Base-by-base conservation (phyloP, 192 early-diverging fungal genomes). In the Entomortierella parvispora region DNA sequence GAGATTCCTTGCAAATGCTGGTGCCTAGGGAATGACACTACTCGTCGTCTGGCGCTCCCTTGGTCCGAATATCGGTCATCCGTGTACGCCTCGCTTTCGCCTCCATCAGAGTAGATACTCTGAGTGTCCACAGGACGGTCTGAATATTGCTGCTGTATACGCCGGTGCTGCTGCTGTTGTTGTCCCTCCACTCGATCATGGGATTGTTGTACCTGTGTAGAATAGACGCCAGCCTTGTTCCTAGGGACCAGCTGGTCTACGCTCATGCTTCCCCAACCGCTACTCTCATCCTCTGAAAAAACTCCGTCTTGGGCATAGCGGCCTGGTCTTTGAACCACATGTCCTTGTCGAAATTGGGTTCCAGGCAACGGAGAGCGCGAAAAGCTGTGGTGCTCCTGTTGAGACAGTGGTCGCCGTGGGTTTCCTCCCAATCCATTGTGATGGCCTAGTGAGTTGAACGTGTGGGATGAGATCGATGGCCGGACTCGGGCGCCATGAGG, bases 201-300 rank as follows among this genome's bases (percentile, higher is more conserved):
- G 15, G 62, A 33, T 22, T 62, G 59, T 25, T 62, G 59, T 20
- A 57, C 48, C 9, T 51, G 51, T 17, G 46, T 7, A 1, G 68
- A 23, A 50, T 62, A 50, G 6, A 52, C 23, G 9, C 53, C 54
- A 8, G 18, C 34, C 33, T 33, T 47, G 43, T 58, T 46, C 29
- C 49, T 37, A 10, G 31, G 59, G 1, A 51, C 20, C 18, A 34
- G 33, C 17, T 40, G 44, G 15, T 43, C 14, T 42, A 28, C 20
- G 34, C 59, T 26, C 29, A 42, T 40, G 22, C 44, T 48, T 25
- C 54, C 53, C 68, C 68, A 71, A 10, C 53, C 68, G 7, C 43
- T 40, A 25, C 49, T 71, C 46, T 71, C 69, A 44, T 71, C 69
- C 53, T 63, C 69, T 1, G 69, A 71, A 50, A 71, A 58, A 28